Base-by-base conservation (phyloP, 2,329 filamentous ascomycete genomes). In the Xylaria sp. region DNA sequence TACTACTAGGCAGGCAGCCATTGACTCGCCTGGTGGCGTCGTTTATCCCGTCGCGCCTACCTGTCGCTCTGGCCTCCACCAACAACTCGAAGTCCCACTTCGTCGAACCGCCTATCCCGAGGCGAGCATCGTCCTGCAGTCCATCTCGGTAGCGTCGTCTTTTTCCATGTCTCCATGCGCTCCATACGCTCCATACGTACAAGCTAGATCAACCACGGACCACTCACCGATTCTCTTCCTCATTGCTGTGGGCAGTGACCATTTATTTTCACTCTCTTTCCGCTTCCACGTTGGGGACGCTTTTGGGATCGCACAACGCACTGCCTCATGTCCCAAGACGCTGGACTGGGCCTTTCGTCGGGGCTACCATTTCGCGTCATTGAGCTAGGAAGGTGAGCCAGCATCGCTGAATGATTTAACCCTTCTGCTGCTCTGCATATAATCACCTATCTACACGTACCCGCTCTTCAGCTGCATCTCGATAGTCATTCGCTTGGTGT, bases 381-480 rank as follows among this genome's bases (percentile, higher is more conserved):
- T 54, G 63, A 68, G 68, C 69, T 62, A 70, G 69, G 70, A 73
- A 73, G 71, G 71, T 73, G 71, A 73, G 71, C 71, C 69, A 70
- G 63, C 69, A 70, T 65, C 69, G 65, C 63, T 65, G 37, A 60
- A 68, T 69, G 62, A 65, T 67, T 68, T 68, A 57, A 60, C 57
- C 60, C 62, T 61, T 61, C 57, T 21, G 60, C 51, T 59, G 63
- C 63, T 63, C 63, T 65, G 60, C 60, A 46, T 54, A 19, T 17
- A 31, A 31, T 31, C 28, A 31, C 28, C 28, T 31, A 9, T 31
- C 28, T 31, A 9, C 28, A 4, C 53, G 28, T 64, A 33, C 61
- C 21, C 37, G 46, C 8, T 11, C 7, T 21, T 31, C 54, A 53
- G 40, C 45, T 51, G 54, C 38, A 15, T 64, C 45, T 61, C 23